These are phyloP conservation scores for Fraxinus quadrangulata DNA, from an alignment of 257 asterid genomes.

Conservation along the genomic window DNA sequence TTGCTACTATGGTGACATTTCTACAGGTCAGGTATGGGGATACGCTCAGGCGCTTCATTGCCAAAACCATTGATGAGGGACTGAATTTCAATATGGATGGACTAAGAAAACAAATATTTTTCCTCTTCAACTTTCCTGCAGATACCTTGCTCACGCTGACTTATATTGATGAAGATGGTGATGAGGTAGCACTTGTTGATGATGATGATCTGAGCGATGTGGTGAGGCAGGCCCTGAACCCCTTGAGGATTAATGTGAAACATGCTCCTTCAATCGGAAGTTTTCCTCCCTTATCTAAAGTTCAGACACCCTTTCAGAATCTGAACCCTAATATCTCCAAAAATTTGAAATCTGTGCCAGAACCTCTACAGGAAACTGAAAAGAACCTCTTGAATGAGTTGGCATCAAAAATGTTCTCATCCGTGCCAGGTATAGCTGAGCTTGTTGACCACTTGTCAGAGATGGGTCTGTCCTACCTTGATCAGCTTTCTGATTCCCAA, in stretches of 20 bases:
- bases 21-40: conserved; percentile 77
- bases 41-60: conserved; percentile 76
- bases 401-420: conserved; percentile 42
- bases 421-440: conserved; percentile 50
- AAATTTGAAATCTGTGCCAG: conserved; percentile 49
- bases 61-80: conserved; percentile 35
- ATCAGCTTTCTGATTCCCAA: conserved; percentile 41
- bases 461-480: conserved; percentile 49
- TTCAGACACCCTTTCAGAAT: conserved; percentile 33
- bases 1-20: conserved; percentile 11
- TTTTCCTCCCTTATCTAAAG: conserved; percentile 45
- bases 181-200: conserved; percentile 70
- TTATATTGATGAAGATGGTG: conserved; percentile 81
- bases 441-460: conserved; percentile 47
- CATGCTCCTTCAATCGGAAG: conserved; percentile 39
- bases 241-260: conserved; percentile 65
- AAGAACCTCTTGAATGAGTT: conserved; percentile 48
- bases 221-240: conserved; percentile 70
- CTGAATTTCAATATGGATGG: conserved; percentile 54
- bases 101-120: conserved; percentile 58
- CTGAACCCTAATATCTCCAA: conserved; percentile 40
- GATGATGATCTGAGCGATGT: conserved; percentile 80
- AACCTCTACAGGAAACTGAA: conserved; percentile 50
- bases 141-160: conserved; percentile 59
- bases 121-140: conserved; percentile 58